Evolutionary conservation across 768 basidiomycete genomes (phyloP).

Genomic region (Suillus discolor): DNA sequence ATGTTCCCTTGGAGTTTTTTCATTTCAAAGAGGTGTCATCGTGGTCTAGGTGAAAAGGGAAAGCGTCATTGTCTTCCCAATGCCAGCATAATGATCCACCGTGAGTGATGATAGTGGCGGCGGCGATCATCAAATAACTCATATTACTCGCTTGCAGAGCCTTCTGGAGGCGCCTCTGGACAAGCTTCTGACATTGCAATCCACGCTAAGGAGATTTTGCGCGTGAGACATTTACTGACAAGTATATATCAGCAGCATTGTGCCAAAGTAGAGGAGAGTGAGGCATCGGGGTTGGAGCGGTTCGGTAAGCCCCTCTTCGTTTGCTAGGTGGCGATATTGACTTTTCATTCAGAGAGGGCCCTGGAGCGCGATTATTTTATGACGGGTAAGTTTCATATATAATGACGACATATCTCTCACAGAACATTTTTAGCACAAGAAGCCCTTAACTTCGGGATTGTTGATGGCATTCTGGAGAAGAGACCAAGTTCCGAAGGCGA

Average conservation of each 20-base stretch:
- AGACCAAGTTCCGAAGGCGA: conserved; percentile 57
- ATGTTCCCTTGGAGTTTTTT: conserved; percentile 18
- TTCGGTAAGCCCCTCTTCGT: conserved; percentile 61
- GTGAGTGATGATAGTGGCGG: conserved; percentile 45
- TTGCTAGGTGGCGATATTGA: conserved; percentile 16
- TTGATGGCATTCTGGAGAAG: conserved; percentile 88
- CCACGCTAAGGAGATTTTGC: conserved; percentile 93
- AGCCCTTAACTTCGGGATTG: conserved; percentile 89
- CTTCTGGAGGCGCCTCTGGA: conserved; percentile 93
- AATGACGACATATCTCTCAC: conserved; percentile 22
- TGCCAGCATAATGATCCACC: conserved; percentile 98
- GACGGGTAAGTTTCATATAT: conserved; percentile 58
- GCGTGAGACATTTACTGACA: conserved; percentile 82
- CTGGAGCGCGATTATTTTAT: conserved; percentile 96
- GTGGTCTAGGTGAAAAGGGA: conserved; percentile 67
- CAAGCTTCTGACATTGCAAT: conserved; percentile 98
- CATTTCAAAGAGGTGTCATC: conserved; percentile 18
- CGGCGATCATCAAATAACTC: conserved; percentile 11
- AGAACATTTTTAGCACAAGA: conserved; percentile 64
- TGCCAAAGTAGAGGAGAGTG: conserved; percentile 61
- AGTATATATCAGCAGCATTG: conserved; percentile 91
- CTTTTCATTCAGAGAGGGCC: conserved; percentile 63
- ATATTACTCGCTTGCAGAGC: conserved; percentile 57
- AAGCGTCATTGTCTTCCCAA: conserved; percentile 92
- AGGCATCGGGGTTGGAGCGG: conserved; percentile 64